Percentiles rank a stretch among this genome's conserved stretches.
Evolutionary conservation across 768 basidiomycete genomes (phyloP).

Genomic region (Rhodotorula taiwanensis): DNA sequence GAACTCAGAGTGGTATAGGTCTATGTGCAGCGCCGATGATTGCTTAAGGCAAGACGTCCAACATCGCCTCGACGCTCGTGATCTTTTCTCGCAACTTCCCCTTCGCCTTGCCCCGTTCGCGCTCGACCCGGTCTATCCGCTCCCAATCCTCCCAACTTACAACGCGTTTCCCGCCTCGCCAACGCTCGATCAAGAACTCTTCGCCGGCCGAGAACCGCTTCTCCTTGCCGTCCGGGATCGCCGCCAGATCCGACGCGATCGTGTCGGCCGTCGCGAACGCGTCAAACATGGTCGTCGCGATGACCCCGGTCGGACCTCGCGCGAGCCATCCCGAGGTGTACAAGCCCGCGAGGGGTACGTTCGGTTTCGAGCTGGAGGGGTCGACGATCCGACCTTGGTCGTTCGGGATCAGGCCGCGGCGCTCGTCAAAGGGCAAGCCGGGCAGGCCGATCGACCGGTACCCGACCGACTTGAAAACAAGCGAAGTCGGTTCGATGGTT

Average conservation of each 20-base stretch:
- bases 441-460: constrained; percentile 51
- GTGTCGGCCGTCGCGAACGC: constrained; percentile 71
- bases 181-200: constrained; percentile 46
- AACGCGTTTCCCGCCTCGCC: constrained; percentile 48
- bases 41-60: constrained; percentile 40
- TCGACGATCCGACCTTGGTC: constrained; percentile 45
- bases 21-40: no score
- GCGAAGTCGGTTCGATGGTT: constrained; percentile 57
- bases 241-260: constrained; percentile 58
- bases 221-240: constrained; percentile 15
- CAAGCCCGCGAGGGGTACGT: constrained; percentile 54
- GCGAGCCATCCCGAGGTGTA: constrained; percentile 94
- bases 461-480: constrained; percentile 81
- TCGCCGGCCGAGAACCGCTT: constrained; percentile 5
- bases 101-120: constrained; percentile 51
- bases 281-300: constrained; percentile 88
- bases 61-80: constrained; percentile 45
- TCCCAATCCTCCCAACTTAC: constrained; percentile 70
- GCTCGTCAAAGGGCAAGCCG: constrained; percentile 45
- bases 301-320: constrained; percentile 79
- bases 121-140: constrained; percentile 64
- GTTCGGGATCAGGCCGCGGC: constrained; percentile 49
- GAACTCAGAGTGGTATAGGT: no score
- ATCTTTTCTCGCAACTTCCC: constrained; percentile 49
- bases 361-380: no score